These are phyloP conservation scores for Lasiosphaeris hirsuta DNA, from an alignment of 495 filamentous ascomycete genomes.

Conservation along the genomic window DNA sequence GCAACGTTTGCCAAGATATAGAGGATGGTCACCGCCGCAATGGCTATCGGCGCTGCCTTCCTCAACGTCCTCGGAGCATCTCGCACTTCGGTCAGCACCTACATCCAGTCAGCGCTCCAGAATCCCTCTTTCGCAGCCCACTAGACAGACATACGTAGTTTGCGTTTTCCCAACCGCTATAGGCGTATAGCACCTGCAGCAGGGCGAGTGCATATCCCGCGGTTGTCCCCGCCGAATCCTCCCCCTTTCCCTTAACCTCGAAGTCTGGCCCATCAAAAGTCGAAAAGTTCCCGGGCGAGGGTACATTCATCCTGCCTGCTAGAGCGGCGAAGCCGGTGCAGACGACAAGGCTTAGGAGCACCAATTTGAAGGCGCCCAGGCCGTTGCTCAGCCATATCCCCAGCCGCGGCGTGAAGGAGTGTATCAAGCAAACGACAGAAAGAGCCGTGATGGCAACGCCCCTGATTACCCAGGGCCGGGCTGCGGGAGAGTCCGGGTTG, in stretches of 20 bases:
- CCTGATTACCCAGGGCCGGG: slow-evolving; percentile 28
- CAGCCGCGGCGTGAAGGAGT: slow-evolving; percentile 56
- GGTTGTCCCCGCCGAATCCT: slow-evolving; percentile 10
- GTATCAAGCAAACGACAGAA: slow-evolving; percentile 55
- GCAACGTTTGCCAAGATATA: slow-evolving; percentile 58
- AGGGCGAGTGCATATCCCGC: slow-evolving; percentile 54
- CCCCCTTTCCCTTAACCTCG: slow-evolving; percentile 1
- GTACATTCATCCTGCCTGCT: slow-evolving; percentile 16
- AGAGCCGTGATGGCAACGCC: slow-evolving; percentile 39
- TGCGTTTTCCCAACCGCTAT: slow-evolving; percentile 60
- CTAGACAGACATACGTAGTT: slow-evolving; percentile 40
- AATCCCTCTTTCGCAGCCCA: too few relatives aligned
- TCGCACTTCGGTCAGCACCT: slow-evolving; percentile 51
- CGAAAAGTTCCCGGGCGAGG: slow-evolving; percentile 35
- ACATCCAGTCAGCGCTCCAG: background rate
- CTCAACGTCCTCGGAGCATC: slow-evolving; percentile 56
- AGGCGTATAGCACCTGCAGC: slow-evolving; percentile 60
- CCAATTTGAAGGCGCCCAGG: slow-evolving; percentile 61
- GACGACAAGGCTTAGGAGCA: slow-evolving; percentile 58
- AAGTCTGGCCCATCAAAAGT: slow-evolving; percentile 44
- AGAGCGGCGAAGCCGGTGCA: slow-evolving; percentile 53
- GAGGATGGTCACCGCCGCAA: slow-evolving; percentile 52
- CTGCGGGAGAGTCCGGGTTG: slow-evolving; percentile 3
- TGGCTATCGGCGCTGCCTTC: slow-evolving; percentile 55
- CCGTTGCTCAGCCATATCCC: slow-evolving; percentile 60